phyloP scores from a whole-genome alignment of 371 early-diverging fungal genomes.

The Mucor ambiguus region DNA sequence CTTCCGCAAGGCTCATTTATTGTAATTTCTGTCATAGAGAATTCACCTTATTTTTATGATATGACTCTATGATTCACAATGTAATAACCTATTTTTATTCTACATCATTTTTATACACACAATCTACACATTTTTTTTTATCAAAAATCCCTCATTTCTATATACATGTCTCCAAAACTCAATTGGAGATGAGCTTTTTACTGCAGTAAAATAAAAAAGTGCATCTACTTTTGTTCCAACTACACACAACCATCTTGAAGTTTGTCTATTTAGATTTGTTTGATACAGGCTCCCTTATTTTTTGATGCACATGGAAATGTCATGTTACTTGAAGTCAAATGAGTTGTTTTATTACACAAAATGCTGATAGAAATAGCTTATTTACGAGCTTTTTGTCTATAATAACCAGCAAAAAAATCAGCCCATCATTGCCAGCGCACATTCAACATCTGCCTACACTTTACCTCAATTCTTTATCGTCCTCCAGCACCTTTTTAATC shows the following conservation, averaged over 20 bases:
- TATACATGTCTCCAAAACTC: not conserved
- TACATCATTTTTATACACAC: not conserved
- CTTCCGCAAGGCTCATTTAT: constrained; percentile 83
- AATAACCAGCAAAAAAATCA: not conserved
- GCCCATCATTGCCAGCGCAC: not conserved
- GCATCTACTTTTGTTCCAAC: not conserved
- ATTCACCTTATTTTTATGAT: constrained; percentile 6
- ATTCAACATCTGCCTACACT: not conserved
- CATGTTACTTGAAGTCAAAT: not conserved
- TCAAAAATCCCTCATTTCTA: not conserved
- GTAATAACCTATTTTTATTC: not conserved
- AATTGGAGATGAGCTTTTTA: not conserved
- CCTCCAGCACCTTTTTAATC: constrained; percentile 66
- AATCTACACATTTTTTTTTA: not conserved
- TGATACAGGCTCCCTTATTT: not conserved
- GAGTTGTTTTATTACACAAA: not conserved
- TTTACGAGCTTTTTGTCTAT: constrained; percentile 5
- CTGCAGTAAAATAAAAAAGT: constrained; percentile 6
- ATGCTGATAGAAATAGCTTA: not conserved
- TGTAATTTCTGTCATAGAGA: constrained; percentile 37
- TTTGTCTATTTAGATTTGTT: not conserved
- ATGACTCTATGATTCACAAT: not conserved
- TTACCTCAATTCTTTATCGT: constrained; percentile 40
- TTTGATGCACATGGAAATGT: not conserved
- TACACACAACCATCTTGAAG: not conserved